Evolutionary conservation across 2,329 filamentous ascomycete species (phyloP), one percentile per base, ranked within the genome.

Genomic region (Colletotrichum eleusines): DNA sequence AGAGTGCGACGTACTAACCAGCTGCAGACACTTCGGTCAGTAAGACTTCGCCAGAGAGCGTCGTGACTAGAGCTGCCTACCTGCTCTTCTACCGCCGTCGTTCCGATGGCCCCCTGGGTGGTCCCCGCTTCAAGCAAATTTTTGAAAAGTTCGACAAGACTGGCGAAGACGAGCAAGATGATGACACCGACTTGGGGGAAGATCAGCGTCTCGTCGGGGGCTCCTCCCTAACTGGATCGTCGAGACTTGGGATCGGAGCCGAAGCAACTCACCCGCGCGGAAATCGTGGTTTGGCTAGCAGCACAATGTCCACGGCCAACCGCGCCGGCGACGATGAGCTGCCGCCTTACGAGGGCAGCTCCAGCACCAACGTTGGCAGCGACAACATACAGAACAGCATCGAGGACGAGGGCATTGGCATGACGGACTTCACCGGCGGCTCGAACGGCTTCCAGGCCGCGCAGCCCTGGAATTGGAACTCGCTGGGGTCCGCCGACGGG

Each of bases 81-180:
- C 87, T 99, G 14, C 86, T 99, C 42, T 99, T 99, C 85, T 99
- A 99, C 83, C 93, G 96, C 50, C 92, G 96, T 68, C 92, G 94
- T 73, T 94, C 94, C 6, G 86, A 88, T 9, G 82, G 81, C 72
- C 92, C 94, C 73, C 89, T 99, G 74, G 96, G 96, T 68, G 95
- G 95, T 33, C 87, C 91, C 54, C 88, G 88, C 62, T 91, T 98
- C 71, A 88, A 91, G 75, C 85, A 91, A 74, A 90, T 97, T 60
- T 85, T 93, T 64, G 87, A 90, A 63, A 85, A 87, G 66, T 92
- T 88, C 76, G 85, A 87, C 73, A 86, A 87, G 71, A 82, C 80
- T 33, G 79, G 81, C 60, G 83, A 83, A 73, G 84, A 76, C 12
- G 74, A 75, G 62, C 84, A 85, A 73, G 86, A 80, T 62, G 86